Evolutionary conservation across 2,329 filamentous ascomycete genomes (phyloP).

Genomic region (Triangularia verruculosa): DNA sequence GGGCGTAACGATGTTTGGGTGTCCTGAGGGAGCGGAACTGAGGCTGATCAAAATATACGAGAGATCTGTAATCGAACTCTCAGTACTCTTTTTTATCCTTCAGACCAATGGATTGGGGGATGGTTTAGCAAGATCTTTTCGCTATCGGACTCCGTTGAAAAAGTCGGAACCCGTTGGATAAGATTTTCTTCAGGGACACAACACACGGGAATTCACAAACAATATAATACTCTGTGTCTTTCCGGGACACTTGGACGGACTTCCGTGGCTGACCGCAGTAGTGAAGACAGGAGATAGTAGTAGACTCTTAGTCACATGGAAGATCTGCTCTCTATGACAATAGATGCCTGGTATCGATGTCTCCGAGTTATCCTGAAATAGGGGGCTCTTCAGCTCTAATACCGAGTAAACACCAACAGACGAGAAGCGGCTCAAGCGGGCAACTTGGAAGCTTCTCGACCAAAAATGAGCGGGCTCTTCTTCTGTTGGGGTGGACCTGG

Average conservation of each 20-base stretch:
- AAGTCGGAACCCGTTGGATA: neutral
- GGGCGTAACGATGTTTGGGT: too few species aligned
- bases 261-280: neutral
- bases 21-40: too few species aligned
- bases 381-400: neutral
- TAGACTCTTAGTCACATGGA: too few species aligned
- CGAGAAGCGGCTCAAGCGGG: too few species aligned
- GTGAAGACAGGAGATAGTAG: neutral
- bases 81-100: neutral
- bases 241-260: neutral
- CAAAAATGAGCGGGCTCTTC: neutral
- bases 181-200: neutral
- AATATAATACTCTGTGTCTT: neutral
- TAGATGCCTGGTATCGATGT: neutral
- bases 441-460: conserved; percentile 1
- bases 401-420: too few species aligned
- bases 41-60: too few species aligned
- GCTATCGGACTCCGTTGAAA: neutral
- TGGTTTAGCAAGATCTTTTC: neutral
- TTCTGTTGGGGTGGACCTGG: neutral
- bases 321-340: too few species aligned
- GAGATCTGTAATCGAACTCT: too few species aligned
- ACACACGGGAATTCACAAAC: neutral
- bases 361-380: neutral
- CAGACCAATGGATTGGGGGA: neutral